Evolutionary conservation across 805 yeast species (phyloP).

Genomic region (Candida patagonica): DNA sequence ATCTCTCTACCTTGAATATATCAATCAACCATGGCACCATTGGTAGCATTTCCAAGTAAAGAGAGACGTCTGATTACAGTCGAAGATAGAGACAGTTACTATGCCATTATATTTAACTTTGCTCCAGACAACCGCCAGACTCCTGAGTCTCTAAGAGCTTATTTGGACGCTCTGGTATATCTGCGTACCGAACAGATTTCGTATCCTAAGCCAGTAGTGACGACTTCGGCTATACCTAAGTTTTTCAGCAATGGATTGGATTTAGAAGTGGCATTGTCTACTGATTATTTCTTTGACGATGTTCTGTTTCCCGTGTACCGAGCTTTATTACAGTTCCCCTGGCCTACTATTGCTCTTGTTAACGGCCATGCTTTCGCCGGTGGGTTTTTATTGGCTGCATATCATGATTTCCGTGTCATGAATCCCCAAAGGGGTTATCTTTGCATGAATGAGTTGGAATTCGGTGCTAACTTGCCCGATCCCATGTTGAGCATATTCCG

Average conservation of each 20-base stretch:
- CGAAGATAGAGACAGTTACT: slow-evolving; percentile 19
- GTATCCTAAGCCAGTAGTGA: slow-evolving; percentile 27
- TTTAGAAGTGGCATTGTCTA: slow-evolving; percentile 26
- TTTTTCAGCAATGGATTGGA: slow-evolving; percentile 33
- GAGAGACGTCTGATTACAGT: slow-evolving; percentile 38
- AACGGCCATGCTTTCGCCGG: slow-evolving; percentile 36
- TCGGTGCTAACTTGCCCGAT: slow-evolving; percentile 30
- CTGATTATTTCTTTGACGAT: slow-evolving; percentile 28
- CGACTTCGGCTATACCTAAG: slow-evolving; percentile 29
- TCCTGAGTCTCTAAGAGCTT: slow-evolving; percentile 25
- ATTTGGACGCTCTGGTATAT: slow-evolving; percentile 26
- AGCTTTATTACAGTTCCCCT: slow-evolving; percentile 29
- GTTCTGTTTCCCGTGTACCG: slow-evolving; percentile 26
- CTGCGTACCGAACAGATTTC: slow-evolving; percentile 17
- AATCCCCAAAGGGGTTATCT: slow-evolving; percentile 30
- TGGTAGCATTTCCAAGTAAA: slow-evolving; percentile 9
- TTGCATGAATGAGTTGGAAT: slow-evolving; percentile 32
- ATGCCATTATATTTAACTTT: slow-evolving; percentile 24
- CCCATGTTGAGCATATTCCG: slow-evolving; percentile 29
- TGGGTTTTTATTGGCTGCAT: slow-evolving; percentile 30
- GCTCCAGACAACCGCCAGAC: slow-evolving; percentile 32
- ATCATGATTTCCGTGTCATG: slow-evolving; percentile 33
- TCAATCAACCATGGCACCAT: background rate
- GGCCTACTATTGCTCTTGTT: slow-evolving; percentile 32
- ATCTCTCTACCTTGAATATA: too few species aligned